These are phyloP conservation scores for Aurifilum marmelostoma DNA, from an alignment of 2,329 filamentous ascomycete genomes.

Conservation along the genomic window DNA sequence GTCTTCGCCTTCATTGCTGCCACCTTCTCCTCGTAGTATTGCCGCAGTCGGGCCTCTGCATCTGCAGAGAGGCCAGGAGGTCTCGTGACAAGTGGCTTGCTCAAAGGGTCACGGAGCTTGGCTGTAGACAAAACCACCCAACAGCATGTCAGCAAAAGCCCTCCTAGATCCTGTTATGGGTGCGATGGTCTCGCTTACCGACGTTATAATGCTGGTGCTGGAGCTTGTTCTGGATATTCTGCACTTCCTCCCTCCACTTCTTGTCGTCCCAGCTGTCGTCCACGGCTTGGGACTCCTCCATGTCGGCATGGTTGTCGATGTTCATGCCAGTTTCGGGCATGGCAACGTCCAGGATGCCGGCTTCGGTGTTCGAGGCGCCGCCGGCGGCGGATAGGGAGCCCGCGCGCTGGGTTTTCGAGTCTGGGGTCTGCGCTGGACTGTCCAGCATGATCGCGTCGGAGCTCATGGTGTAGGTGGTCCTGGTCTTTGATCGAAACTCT, in stretches of 20 bases:
- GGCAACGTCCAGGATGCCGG: too few species aligned
- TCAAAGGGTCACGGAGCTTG: conserved; percentile 53
- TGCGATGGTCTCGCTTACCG: conserved; percentile 39
- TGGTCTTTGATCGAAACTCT: not conserved
- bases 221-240: conserved; percentile 43
- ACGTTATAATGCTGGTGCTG: conserved; percentile 51
- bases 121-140: conserved; percentile 30
- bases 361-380: conserved; percentile 13
- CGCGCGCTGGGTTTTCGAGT: conserved; percentile 23
- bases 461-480: conserved; percentile 16
- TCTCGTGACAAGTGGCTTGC: conserved; percentile 34
- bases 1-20: not conserved
- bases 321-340: conserved; percentile 23
- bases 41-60: conserved; percentile 45
- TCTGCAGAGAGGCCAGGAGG: conserved; percentile 46
- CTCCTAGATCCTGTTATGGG: not conserved
- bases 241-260: conserved; percentile 49
- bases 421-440: conserved; percentile 28
- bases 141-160: conserved; percentile 12
- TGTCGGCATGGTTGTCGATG: conserved; percentile 8
- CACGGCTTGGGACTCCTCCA: conserved; percentile 29
- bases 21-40: not conserved
- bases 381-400: not conserved
- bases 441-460: conserved; percentile 29
- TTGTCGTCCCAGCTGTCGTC: conserved; percentile 39